Conservation (phyloP, 768 basidiomycete species). For the Lactifluus pinguis region DNA sequence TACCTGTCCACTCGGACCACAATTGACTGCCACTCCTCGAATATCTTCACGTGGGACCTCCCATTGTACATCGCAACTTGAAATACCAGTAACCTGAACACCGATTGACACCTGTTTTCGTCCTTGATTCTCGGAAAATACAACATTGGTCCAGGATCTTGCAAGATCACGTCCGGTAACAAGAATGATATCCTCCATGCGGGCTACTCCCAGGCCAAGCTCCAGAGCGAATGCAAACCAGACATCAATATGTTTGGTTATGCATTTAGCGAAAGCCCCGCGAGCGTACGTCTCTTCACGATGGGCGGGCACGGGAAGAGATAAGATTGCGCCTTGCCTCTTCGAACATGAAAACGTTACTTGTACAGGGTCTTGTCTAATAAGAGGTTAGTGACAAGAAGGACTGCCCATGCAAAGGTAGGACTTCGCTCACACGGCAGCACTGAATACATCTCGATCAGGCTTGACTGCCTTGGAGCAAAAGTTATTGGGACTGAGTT, state of each 20-base stretch:
- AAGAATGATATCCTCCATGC: background rate
- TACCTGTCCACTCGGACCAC: background rate
- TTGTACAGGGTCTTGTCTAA: background rate
- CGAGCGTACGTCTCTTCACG: background rate
- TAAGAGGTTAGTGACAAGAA: background rate
- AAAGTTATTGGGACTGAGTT: background rate
- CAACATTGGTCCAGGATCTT: background rate
- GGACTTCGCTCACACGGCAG: background rate
- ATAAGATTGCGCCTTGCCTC: background rate
- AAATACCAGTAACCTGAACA: background rate
- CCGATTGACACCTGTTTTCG: background rate
- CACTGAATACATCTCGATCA: background rate
- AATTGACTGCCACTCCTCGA: background rate
- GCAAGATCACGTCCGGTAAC: background rate
- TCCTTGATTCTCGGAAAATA: background rate
- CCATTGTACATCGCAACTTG: background rate
- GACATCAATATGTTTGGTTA: background rate
- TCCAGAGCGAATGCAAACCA: background rate
- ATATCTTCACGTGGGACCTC: background rate
- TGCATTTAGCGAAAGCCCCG: background rate
- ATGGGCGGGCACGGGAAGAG: background rate
- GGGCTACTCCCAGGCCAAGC: background rate
- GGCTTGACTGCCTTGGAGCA: background rate
- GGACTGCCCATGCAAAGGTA: background rate
- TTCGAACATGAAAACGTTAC: background rate